Evolutionary conservation across 768 basidiomycete genomes (phyloP).

Genomic region (Suillus subalutaceus): DNA sequence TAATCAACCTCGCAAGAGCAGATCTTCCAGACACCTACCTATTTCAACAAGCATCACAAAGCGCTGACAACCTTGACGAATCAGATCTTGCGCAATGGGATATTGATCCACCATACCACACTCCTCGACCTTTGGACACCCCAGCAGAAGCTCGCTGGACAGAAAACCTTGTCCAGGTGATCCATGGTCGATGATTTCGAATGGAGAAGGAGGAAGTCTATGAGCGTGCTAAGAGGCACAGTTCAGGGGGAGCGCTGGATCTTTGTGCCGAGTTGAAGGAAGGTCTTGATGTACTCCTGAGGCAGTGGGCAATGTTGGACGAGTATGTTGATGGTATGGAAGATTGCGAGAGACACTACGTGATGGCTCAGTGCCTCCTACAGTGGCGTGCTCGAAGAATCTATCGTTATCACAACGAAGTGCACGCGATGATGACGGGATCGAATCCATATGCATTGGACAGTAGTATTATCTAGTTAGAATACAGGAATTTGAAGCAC

Average conservation of each 20-base stretch:
- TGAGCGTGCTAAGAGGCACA: not conserved
- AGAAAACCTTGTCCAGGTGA: slow-evolving; percentile 1
- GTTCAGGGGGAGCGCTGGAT: not conserved
- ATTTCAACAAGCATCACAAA: slow-evolving; percentile 7
- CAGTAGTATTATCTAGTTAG: slow-evolving; percentile 2
- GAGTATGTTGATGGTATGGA: not conserved
- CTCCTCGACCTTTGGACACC: not conserved
- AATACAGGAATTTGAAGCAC: not conserved
- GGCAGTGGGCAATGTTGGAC: not conserved
- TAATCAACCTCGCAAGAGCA: slow-evolving; percentile 1
- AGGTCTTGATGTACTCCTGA: not conserved
- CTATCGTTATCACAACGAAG: not conserved
- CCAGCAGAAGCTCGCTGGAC: not conserved
- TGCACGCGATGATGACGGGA: not conserved
- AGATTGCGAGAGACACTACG: not conserved
- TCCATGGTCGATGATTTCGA: not conserved
- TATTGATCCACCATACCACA: slow-evolving; percentile 5
- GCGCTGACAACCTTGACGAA: slow-evolving; percentile 9
- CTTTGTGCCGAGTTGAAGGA: not conserved
- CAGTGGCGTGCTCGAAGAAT: not conserved
- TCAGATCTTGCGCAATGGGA: slow-evolving; percentile 9
- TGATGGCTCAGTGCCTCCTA: not conserved
- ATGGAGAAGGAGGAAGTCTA: not conserved
- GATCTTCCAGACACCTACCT: slow-evolving; percentile 12
- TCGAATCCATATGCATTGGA: not conserved